Percentiles rank a stretch among this genome's conserved stretches.
Evolutionary conservation across 2,329 filamentous ascomycete genomes (phyloP).

Genomic region (Colletotrichum tropicicola): DNA sequence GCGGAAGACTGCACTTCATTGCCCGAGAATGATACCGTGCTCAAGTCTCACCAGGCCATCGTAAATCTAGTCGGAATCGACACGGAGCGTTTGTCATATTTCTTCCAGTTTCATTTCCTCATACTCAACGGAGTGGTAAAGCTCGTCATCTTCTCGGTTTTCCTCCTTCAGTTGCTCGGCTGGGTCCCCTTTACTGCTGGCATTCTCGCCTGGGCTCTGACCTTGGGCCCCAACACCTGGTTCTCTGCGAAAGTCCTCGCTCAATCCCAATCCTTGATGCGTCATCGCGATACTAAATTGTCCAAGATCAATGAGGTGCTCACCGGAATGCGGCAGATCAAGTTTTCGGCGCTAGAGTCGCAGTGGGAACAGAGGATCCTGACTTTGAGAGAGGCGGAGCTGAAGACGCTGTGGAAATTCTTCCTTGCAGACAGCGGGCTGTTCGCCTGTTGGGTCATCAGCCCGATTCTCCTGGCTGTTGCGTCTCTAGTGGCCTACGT

Average conservation of each 20-base stretch:
- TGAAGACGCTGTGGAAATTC: conserved; percentile 70
- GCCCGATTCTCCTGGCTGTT: conserved; percentile 77
- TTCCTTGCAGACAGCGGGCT: conserved; percentile 71
- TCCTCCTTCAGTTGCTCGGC: conserved; percentile 69
- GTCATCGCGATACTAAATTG: conserved; percentile 77
- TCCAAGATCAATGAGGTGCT: conserved; percentile 59
- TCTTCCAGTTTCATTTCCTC: conserved; percentile 71
- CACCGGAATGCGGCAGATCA: neutral
- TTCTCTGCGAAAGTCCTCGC: conserved; percentile 69
- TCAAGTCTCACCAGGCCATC: conserved; percentile 69
- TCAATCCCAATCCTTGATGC: conserved; percentile 74
- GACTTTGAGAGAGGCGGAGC: neutral
- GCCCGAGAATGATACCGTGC: neutral
- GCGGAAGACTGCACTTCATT: neutral
- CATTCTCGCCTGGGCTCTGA: neutral
- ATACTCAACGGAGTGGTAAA: conserved; percentile 71
- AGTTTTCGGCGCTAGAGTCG: neutral
- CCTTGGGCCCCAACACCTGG: conserved; percentile 69
- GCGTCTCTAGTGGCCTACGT: conserved; percentile 52
- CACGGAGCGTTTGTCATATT: conserved; percentile 72
- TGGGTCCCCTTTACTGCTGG: neutral
- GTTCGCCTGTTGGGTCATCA: conserved; percentile 75
- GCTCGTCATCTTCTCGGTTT: conserved; percentile 70
- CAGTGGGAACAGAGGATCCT: neutral
- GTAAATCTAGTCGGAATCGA: conserved; percentile 83